Evolutionary conservation across 169 alveolate species (phyloP).

Genomic region (Cryptosporidium felis): DNA sequence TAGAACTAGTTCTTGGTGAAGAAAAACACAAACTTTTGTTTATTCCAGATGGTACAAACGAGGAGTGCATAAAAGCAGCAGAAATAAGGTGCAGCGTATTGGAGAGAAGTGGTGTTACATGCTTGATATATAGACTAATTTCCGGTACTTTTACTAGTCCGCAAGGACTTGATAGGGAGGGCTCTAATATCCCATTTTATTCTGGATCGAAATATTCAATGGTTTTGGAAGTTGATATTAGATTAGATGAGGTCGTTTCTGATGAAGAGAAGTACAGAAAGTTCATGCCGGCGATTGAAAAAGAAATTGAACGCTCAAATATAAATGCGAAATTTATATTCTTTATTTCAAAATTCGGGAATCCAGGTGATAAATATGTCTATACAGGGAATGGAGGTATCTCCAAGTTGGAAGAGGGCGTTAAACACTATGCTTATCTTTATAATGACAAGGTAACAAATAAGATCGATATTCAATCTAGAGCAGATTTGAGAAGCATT

Average conservation of each 20-base stretch:
- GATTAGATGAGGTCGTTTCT: background rate
- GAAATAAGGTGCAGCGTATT: conserved; percentile 17
- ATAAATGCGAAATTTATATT: background rate
- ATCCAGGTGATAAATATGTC: background rate
- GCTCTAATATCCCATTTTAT: no score
- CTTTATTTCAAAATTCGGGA: background rate
- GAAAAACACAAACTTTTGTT: background rate
- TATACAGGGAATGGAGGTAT: conserved; percentile 37
- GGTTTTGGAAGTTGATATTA: background rate
- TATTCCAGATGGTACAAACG: conserved; percentile 4
- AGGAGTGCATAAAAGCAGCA: conserved; percentile 59
- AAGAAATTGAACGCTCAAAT: background rate
- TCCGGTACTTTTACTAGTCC: background rate
- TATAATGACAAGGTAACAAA: background rate
- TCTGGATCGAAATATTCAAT: background rate
- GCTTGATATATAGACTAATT: background rate
- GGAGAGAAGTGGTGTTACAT: background rate
- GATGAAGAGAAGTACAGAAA: background rate
- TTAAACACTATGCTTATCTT: conserved; percentile 48
- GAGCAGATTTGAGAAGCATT: conserved; percentile 52
- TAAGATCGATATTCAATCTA: conserved; percentile 13
- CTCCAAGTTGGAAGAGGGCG: background rate
- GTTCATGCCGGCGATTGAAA: background rate
- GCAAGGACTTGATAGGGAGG: background rate
- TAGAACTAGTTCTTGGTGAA: background rate